phyloP scores from a whole-genome alignment of 495 filamentous ascomycete species.

The Penicillium fimorum region DNA sequence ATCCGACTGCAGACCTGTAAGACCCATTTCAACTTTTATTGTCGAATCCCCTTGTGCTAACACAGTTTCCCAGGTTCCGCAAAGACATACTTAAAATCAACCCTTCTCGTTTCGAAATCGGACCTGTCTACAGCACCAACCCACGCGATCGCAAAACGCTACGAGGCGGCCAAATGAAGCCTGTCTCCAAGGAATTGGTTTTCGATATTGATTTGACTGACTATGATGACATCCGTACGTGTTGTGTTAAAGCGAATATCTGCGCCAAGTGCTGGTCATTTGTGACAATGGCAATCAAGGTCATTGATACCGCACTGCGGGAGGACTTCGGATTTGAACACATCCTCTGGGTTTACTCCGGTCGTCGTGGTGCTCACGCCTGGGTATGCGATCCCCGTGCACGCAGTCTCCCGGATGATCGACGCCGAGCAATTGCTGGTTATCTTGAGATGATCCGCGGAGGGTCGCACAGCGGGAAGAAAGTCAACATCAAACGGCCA shows the following conservation, averaged over 20 bases:
- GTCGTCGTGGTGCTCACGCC: conserved; percentile 91
- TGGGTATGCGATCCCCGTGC: conserved; percentile 97
- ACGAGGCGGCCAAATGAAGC: conserved; percentile 62
- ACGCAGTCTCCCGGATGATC: conserved; percentile 76
- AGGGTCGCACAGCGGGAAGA: conserved; percentile 80
- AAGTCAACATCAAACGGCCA: conserved; percentile 79
- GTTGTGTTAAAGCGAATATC: conserved; percentile 89
- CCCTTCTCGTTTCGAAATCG: conserved; percentile 95
- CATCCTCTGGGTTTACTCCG: conserved; percentile 97
- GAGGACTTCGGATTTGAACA: conserved; percentile 97
- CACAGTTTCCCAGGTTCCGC: conserved; percentile 60
- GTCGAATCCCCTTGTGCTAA: neutral
- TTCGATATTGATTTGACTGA: conserved; percentile 99
- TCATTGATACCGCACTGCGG: conserved; percentile 77
- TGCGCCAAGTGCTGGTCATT: conserved; percentile 95
- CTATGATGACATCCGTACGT: conserved; percentile 95
- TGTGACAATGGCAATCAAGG: conserved; percentile 95
- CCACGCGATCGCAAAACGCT: conserved; percentile 90
- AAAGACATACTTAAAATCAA: conserved; percentile 86
- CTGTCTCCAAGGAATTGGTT: conserved; percentile 85
- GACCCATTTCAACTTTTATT: conserved; percentile 24
- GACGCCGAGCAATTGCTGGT: conserved; percentile 75
- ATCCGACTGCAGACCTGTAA: conserved; percentile 78
- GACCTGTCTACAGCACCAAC: conserved; percentile 89
- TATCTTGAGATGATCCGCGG: conserved; percentile 88